Conservation (phyloP, 768 basidiomycete genomes). For the Termitomyces sp. region DNA sequence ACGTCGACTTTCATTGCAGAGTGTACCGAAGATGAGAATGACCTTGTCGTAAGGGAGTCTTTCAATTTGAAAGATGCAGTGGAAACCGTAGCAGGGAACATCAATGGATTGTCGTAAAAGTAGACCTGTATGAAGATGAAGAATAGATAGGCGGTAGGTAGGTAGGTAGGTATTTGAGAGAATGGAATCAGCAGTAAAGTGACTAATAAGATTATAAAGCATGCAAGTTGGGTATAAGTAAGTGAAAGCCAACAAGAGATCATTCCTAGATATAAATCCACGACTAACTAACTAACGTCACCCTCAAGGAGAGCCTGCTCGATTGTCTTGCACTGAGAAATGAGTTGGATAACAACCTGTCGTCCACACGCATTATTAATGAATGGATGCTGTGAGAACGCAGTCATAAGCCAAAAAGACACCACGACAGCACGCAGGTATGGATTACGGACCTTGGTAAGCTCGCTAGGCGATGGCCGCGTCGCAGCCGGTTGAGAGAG, state of each 20-base stretch:
- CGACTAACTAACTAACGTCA: conserved; percentile 12
- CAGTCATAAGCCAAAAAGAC: background rate
- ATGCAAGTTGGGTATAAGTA: conserved; percentile 2
- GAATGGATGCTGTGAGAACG: conserved; percentile 46
- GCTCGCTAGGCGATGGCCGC: conserved; percentile 50
- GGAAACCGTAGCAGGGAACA: conserved; percentile 65
- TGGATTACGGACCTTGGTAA: conserved; percentile 47
- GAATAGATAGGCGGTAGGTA: no score
- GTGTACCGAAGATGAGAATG: conserved; percentile 85
- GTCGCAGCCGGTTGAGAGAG: conserved; percentile 57
- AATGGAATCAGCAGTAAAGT: background rate
- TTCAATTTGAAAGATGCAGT: conserved; percentile 65
- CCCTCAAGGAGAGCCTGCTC: conserved; percentile 39
- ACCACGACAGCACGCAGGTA: background rate
- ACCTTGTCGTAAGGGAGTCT: conserved; percentile 68
- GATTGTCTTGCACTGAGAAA: conserved; percentile 62
- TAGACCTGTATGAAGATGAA: background rate
- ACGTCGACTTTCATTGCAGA: conserved; percentile 85
- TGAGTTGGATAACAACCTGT: conserved; percentile 57
- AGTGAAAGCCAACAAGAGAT: background rate
- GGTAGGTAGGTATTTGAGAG: background rate
- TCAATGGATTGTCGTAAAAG: conserved; percentile 35
- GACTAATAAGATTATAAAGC: background rate
- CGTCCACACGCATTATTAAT: conserved; percentile 67
- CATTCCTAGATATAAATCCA: conserved; percentile 10